Conservation (phyloP, 2,329 filamentous ascomycete species). For the Pseudopyrenochaeta lycopersici region DNA sequence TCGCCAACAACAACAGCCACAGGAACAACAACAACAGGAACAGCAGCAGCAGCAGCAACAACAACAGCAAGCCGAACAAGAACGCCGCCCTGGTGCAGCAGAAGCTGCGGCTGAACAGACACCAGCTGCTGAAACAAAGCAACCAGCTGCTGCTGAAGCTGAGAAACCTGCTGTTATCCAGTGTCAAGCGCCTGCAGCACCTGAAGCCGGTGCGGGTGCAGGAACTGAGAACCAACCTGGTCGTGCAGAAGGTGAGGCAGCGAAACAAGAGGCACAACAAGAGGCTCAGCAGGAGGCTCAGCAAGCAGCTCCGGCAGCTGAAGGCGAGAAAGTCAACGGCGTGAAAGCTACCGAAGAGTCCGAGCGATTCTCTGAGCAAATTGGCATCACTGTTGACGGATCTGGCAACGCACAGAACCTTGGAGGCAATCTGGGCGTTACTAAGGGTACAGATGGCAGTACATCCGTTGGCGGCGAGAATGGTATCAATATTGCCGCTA, state of each 20-base stretch:
- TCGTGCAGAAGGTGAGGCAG: conserved; percentile 18
- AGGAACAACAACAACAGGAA: conserved; percentile 14
- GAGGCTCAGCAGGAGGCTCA: conserved; percentile 14
- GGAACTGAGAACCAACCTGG: conserved; percentile 32
- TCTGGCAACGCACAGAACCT: conserved; percentile 36
- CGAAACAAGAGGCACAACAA: conserved; percentile 22
- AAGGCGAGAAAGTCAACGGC: conserved; percentile 28
- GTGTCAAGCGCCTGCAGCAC: conserved; percentile 1
- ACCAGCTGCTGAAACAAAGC: conserved; percentile 8
- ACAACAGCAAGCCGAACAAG: conserved; percentile 1
- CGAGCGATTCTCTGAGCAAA: conserved; percentile 39
- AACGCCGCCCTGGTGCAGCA: conserved; percentile 7
- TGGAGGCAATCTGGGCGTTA: conserved; percentile 46
- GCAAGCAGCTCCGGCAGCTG: conserved; percentile 18
- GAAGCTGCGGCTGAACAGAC: conserved; percentile 9
- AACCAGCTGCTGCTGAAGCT: conserved; percentile 5
- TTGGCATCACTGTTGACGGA: conserved; percentile 34
- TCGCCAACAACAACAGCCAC: conserved; percentile 10
- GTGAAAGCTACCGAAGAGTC: conserved; percentile 41
- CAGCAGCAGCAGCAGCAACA: conserved; percentile 11
- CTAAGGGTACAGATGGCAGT: conserved; percentile 42
- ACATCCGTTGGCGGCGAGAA: conserved; percentile 41
- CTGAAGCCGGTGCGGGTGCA: conserved; percentile 11
- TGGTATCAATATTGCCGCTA: conserved; percentile 41
- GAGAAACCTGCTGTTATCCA: conserved; percentile 12